Evolutionary conservation across 2,329 filamentous ascomycete genomes (phyloP).

Genomic region (Epichloe scottii): DNA sequence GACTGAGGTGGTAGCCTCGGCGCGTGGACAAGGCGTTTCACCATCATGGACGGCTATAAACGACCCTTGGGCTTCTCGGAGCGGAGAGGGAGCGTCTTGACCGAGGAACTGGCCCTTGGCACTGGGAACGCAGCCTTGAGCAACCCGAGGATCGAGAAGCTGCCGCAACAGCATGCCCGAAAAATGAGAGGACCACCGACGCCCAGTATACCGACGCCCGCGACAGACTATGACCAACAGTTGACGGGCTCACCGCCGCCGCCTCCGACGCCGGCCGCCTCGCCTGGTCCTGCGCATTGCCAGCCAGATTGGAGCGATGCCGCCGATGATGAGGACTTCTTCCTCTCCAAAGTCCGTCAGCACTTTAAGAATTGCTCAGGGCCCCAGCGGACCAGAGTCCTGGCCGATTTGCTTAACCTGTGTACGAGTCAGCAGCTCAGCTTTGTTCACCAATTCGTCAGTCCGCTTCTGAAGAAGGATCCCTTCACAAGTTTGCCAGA

Average conservation of each 20-base stretch:
- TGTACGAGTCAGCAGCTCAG: slow-evolving; percentile 93
- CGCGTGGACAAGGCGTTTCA: not conserved
- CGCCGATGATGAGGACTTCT: slow-evolving; percentile 70
- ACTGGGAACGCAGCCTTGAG: slow-evolving; percentile 32
- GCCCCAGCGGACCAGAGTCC: slow-evolving; percentile 63
- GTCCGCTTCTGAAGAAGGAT: slow-evolving; percentile 87
- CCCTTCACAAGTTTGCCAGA: slow-evolving; percentile 87
- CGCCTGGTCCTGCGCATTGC: slow-evolving; percentile 47
- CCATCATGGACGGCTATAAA: slow-evolving; percentile 23
- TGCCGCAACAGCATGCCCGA: slow-evolving; percentile 24
- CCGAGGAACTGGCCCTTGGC: slow-evolving; percentile 44
- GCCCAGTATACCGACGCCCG: slow-evolving; percentile 53
- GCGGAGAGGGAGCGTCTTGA: slow-evolving; percentile 44
- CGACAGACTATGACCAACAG: slow-evolving; percentile 49
- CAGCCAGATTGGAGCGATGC: slow-evolving; percentile 65
- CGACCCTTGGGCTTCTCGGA: slow-evolving; percentile 48
- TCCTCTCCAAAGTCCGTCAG: slow-evolving; percentile 64
- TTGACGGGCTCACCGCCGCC: slow-evolving; percentile 49
- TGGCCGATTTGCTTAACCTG: slow-evolving; percentile 81
- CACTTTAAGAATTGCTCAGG: slow-evolving; percentile 70
- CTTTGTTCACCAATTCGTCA: slow-evolving; percentile 93
- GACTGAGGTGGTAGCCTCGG: not conserved
- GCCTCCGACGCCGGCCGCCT: slow-evolving; percentile 53
- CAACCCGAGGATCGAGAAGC: slow-evolving; percentile 37
- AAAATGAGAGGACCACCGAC: slow-evolving; percentile 47